Percentiles rank a stretch among this genome's conserved stretches.
phyloP scores from a whole-genome alignment of 371 early-diverging fungal genomes.

The Parasitella parasitica region DNA sequence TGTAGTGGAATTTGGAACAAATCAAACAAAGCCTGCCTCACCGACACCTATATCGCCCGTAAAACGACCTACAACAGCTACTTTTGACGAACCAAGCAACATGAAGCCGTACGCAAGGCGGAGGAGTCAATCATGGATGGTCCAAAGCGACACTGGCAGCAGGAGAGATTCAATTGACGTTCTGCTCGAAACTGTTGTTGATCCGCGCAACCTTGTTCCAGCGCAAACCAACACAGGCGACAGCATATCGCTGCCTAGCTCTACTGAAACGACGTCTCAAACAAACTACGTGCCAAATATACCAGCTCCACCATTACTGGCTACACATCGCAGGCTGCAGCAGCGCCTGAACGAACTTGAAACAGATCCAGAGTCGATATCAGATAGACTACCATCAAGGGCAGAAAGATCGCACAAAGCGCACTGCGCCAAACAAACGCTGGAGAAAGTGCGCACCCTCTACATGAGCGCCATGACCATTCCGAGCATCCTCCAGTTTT shows the following conservation, averaged over 20 bases:
- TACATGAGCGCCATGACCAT: slow-evolving; percentile 52
- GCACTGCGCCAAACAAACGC: slow-evolving; percentile 7
- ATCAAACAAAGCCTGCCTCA: background rate
- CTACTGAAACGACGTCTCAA: slow-evolving; percentile 3
- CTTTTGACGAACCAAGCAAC: background rate
- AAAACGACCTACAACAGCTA: background rate
- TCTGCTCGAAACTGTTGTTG: slow-evolving; percentile 21
- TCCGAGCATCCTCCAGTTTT: slow-evolving; percentile 57
- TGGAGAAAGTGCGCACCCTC: slow-evolving; percentile 47
- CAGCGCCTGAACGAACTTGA: slow-evolving; percentile 17
- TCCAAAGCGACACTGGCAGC: background rate
- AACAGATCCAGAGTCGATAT: background rate
- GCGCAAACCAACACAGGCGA: slow-evolving; percentile 32
- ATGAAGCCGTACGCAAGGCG: background rate
- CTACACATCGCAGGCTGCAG: slow-evolving; percentile 37
- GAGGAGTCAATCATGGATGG: slow-evolving; percentile 13
- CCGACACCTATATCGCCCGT: background rate
- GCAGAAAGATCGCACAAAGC: slow-evolving; percentile 2
- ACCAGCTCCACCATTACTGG: slow-evolving; percentile 45
- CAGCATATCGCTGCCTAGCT: slow-evolving; percentile 24
- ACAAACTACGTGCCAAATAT: slow-evolving; percentile 36
- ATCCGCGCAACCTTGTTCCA: slow-evolving; percentile 27
- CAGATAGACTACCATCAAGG: background rate
- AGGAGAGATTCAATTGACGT: slow-evolving; percentile 11
- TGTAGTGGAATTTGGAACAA: slow-evolving; percentile 18